phyloP scores from a whole-genome alignment of 164 flowering plant genomes.

The Vitis vinifera region DNA sequence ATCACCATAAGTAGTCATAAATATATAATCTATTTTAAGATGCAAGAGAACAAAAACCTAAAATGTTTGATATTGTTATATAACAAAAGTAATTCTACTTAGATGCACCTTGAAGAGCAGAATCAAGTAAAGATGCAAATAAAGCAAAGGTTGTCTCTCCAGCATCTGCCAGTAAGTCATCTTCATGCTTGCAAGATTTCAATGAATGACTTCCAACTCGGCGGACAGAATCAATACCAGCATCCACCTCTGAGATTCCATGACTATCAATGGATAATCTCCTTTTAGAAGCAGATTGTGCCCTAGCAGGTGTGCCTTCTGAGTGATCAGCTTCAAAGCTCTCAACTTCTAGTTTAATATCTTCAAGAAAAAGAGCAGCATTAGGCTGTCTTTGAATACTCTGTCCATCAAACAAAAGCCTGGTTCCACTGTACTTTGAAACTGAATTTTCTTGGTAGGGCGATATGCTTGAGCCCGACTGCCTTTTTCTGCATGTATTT shows the following conservation, averaged over 20 bases:
- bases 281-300: conserved; percentile 42
- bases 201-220: conserved; percentile 43
- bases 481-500: conserved; percentile 59
- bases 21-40: background rate
- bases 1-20: too few species aligned
- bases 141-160: conserved; percentile 67
- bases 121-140: conserved; percentile 84
- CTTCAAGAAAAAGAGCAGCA: conserved; percentile 84
- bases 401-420: conserved; percentile 50
- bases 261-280: conserved; percentile 43
- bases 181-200: conserved; percentile 64
- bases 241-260: conserved; percentile 31
- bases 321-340: conserved; percentile 39
- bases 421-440: conserved; percentile 45
- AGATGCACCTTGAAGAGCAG: conserved; percentile 76
- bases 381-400: conserved; percentile 59
- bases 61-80: background rate
- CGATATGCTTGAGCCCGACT: conserved; percentile 43
- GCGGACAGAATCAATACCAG: conserved; percentile 36
- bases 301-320: conserved; percentile 37
- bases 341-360: conserved; percentile 78
- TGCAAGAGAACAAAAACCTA: background rate
- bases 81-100: background rate
- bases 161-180: conserved; percentile 45
- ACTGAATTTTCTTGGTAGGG: conserved; percentile 47